phyloP scores from a whole-genome alignment of 192 early-diverging fungal genomes.

The Mortierella hygrophila region DNA sequence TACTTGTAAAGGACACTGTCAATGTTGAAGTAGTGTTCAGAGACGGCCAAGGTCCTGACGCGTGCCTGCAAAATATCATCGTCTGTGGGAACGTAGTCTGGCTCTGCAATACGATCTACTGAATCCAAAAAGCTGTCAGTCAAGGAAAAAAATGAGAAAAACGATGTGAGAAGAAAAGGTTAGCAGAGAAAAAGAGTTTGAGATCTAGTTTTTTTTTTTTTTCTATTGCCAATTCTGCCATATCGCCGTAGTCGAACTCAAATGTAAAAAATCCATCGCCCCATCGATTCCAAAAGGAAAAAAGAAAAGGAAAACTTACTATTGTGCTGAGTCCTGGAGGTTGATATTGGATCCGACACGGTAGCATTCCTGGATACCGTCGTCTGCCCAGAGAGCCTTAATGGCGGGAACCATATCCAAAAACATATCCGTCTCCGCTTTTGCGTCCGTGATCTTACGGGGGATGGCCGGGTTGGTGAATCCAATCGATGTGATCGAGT shows the following conservation, averaged over 20 bases:
- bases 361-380: constrained; percentile 44
- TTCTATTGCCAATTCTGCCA: background rate
- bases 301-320: constrained; percentile 30
- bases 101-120: constrained; percentile 63
- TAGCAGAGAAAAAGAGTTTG: background rate
- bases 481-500: constrained; percentile 42
- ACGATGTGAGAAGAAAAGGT: background rate
- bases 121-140: constrained; percentile 62
- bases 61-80: constrained; percentile 79
- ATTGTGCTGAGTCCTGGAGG: constrained; percentile 62
- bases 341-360: constrained; percentile 47
- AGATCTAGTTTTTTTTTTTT: background rate
- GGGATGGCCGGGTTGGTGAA: constrained; percentile 36
- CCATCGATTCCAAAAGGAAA: background rate
- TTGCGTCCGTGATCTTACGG: constrained; percentile 35
- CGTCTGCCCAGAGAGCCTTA: constrained; percentile 55
- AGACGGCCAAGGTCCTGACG: constrained; percentile 78
- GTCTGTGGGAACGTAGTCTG: constrained; percentile 71
- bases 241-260: background rate
- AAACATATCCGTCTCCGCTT: constrained; percentile 39
- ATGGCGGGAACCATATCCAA: constrained; percentile 41
- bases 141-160: background rate
- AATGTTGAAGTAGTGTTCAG: constrained; percentile 76
- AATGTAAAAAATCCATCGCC: background rate
- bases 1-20: constrained; percentile 64